Evolutionary conservation across 2,329 filamentous ascomycete genomes (phyloP), one percentile per base, ranked within the genome.

Genomic region (Sarocladium kiliense): DNA sequence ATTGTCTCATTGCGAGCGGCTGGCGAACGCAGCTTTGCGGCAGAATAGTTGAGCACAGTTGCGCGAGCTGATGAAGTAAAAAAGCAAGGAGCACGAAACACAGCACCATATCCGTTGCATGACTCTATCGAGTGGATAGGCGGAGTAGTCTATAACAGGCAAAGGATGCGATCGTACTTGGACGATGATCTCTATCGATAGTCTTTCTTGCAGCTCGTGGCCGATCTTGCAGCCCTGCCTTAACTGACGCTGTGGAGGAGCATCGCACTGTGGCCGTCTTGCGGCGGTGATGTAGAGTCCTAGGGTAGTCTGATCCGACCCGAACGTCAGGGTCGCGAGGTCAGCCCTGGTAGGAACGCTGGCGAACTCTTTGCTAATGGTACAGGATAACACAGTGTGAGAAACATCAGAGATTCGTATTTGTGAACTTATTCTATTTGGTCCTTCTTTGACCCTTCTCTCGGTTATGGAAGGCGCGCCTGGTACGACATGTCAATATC

Each of bases 1-100:
- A 27, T 9, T 51, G 47, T 51, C 47, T 51, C 27, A 51, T 34
- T 32, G 27, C 18, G 27, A 25, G 18, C 18, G 34, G 30, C 16
- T 21, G 9, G 30, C 21, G 26, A 51, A 51, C 47, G 47, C 47
- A 51, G 23, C n/a, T 34, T 36, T 51, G 47, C 47, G 47, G 47
- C 47, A 51, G 44, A 34, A 25, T 3, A 21, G 3, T 18, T 21
- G 4, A 32, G 30, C 47, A 36, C 11, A 34, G n/a, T 14, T 3
- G 12, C n/a, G 11, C 3, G 27, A 36, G 30, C 47, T 36, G 47
- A 36, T 34, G 26, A 34, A n/a, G 25, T 12, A n/a, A 27, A 49
- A 36, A 51, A 51, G 47, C 47, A 51, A 51, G 3, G 47, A 51
- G 21, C n/a, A 27, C 3, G 18, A 27, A 47, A 44, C 19, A 44